Conservation (phyloP, 331 rosid genomes). For the Saraca asoca region DNA sequence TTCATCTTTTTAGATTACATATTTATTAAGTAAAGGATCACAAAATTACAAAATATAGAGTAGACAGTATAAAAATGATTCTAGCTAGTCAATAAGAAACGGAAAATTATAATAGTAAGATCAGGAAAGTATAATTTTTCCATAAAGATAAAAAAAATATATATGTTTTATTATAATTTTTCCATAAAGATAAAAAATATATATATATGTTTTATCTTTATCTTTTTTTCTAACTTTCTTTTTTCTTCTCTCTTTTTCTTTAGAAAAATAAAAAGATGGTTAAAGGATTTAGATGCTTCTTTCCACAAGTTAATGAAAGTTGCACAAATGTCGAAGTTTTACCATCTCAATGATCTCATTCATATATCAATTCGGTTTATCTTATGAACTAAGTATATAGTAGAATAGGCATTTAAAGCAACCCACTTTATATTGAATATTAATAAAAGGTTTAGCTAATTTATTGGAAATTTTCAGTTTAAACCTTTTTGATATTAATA, state of each 20-base stretch:
- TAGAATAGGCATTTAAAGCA: too few species aligned
- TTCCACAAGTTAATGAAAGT: not conserved
- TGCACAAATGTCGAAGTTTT: too few species aligned
- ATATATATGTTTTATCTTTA: not conserved
- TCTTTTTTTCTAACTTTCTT: not conserved
- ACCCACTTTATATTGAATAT: too few species aligned
- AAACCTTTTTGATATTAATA: too few species aligned
- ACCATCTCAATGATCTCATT: too few species aligned
- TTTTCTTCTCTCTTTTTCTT: not conserved
- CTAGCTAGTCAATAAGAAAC: not conserved
- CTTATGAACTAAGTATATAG: constrained; percentile 10
- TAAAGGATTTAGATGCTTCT: constrained; percentile 4
- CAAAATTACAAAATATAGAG: too few species aligned
- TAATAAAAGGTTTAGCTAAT: too few species aligned
- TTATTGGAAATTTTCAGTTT: too few species aligned
- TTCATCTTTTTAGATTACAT: not conserved
- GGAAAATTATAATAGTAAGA: not conserved
- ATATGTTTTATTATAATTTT: not conserved
- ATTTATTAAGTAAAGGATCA: not conserved
- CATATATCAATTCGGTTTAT: not conserved
- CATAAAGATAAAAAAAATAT: not conserved
- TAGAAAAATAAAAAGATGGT: not conserved
- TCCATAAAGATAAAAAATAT: not conserved
- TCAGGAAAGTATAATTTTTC: not conserved
- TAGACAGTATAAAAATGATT: constrained; percentile 5